phyloP scores from a whole-genome alignment of 116 monocot genomes.

The Phalaenopsis hybrid region DNA sequence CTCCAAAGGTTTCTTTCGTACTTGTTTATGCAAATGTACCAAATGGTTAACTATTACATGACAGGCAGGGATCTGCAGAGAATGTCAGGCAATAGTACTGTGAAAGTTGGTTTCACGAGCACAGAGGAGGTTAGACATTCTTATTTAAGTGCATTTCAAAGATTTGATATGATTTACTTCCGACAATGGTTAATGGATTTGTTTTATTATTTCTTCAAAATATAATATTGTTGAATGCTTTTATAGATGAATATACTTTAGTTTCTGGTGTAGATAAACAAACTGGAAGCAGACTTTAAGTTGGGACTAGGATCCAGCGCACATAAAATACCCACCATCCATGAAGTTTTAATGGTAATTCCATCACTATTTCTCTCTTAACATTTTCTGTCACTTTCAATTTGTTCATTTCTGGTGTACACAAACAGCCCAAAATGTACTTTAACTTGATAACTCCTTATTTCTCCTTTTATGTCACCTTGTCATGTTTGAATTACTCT shows the following conservation, averaged over 20 bases:
- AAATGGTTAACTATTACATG: slow-evolving; percentile 24
- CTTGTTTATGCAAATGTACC: neutral
- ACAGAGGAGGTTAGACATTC: slow-evolving; percentile 46
- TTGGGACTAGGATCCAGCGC: slow-evolving; percentile 19
- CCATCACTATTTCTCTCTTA: neutral
- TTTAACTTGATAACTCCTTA: neutral
- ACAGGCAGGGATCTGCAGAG: slow-evolving; percentile 96
- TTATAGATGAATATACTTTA: slow-evolving; percentile 10
- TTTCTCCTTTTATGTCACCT: neutral
- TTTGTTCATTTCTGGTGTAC: neutral
- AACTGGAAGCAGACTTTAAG: slow-evolving; percentile 42
- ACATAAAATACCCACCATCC: slow-evolving; percentile 50
- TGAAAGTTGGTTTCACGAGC: slow-evolving; percentile 68
- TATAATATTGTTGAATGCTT: neutral
- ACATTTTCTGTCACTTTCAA: neutral
- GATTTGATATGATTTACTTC: neutral
- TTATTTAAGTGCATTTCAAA: neutral
- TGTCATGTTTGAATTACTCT: neutral
- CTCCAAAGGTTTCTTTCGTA: neutral
- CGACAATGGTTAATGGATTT: neutral
- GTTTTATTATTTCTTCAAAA: slow-evolving; percentile 4
- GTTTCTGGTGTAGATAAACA: slow-evolving; percentile 52
- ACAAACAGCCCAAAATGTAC: neutral
- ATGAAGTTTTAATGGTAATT: slow-evolving; percentile 65
- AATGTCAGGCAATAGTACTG: slow-evolving; percentile 66